These are phyloP conservation scores for Neurospora sp. DNA, from an alignment of 495 filamentous ascomycete genomes.

Conservation along the genomic window DNA sequence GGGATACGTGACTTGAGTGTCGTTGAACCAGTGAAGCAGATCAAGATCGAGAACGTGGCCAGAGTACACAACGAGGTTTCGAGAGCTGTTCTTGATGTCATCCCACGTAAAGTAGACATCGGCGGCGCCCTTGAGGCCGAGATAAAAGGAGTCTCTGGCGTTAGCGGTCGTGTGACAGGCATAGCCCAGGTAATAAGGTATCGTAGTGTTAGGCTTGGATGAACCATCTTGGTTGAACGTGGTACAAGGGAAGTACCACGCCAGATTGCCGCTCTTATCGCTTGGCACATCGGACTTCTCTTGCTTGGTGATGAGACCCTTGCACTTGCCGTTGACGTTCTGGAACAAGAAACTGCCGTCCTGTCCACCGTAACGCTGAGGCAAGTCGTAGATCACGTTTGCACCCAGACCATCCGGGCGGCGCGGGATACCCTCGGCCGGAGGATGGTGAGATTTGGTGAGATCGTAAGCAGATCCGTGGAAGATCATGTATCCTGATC, in stretches of 20 bases:
- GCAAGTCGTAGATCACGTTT: slow-evolving; percentile 81
- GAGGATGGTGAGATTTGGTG: slow-evolving; percentile 58
- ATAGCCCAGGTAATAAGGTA: slow-evolving; percentile 71
- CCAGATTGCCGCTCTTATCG: slow-evolving; percentile 61
- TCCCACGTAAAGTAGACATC: slow-evolving; percentile 93
- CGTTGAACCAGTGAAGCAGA: slow-evolving; percentile 85
- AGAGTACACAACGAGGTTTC: slow-evolving; percentile 87
- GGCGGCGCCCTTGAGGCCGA: slow-evolving; percentile 39
- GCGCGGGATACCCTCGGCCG: slow-evolving; percentile 63
- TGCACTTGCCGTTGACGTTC: slow-evolving; percentile 96
- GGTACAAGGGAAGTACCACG: slow-evolving; percentile 95
- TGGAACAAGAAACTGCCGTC: slow-evolving; percentile 98
- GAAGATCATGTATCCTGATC: slow-evolving; percentile 83
- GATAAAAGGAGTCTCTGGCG: slow-evolving; percentile 70
- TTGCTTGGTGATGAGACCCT: slow-evolving; percentile 69
- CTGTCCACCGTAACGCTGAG: slow-evolving; percentile 66
- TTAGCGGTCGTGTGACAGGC: slow-evolving; percentile 70
- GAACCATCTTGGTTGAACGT: slow-evolving; percentile 93
- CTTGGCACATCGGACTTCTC: slow-evolving; percentile 68
- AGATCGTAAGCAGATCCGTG: slow-evolving; percentile 86
- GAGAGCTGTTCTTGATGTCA: slow-evolving; percentile 76
- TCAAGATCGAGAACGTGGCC: slow-evolving; percentile 91
- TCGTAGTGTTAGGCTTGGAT: slow-evolving; percentile 58
- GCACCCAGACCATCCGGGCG: slow-evolving; percentile 30
- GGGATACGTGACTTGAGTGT: slow-evolving; percentile 68